phyloP scores from a whole-genome alignment of 352 stramenopile genomes.

The Phytophthora fragariaefolia region DNA sequence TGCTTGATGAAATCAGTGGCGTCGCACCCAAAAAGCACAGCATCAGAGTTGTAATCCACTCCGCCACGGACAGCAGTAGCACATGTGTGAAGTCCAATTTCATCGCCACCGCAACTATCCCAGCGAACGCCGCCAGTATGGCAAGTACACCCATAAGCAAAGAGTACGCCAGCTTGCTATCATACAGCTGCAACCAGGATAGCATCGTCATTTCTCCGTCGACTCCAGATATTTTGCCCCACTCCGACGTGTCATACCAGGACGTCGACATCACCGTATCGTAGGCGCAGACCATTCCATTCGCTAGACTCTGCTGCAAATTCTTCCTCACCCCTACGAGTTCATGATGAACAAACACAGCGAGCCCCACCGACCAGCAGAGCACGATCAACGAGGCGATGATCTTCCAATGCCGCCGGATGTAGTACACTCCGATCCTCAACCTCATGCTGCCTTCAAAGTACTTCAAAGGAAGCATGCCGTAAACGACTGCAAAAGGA shows the following conservation, averaged over 20 bases:
- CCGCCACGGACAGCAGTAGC: conserved; percentile 52
- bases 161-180: conserved; percentile 67
- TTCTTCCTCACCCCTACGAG: conserved; percentile 52
- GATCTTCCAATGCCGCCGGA: conserved; percentile 77
- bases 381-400: conserved; percentile 71
- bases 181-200: conserved; percentile 72
- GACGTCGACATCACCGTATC: conserved; percentile 45
- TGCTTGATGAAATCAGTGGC: conserved; percentile 62
- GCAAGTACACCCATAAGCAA: conserved; percentile 73
- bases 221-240: conserved; percentile 36
- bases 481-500: conserved; percentile 65
- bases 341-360: conserved; percentile 71
- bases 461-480: conserved; percentile 70
- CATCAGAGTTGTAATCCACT: conserved; percentile 70
- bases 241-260: conserved; percentile 61
- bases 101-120: conserved; percentile 75
- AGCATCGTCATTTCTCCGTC: conserved; percentile 53
- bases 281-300: conserved; percentile 50
- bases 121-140: conserved; percentile 57
- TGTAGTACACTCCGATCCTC: conserved; percentile 76
- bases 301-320: conserved; percentile 45
- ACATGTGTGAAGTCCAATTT: conserved; percentile 85
- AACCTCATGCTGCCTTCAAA: conserved; percentile 73
- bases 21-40: conserved; percentile 48
- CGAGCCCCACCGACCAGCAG: conserved; percentile 66